phyloP scores from a whole-genome alignment of 768 basidiomycete species.

The Kwoniella newhampshirensis region DNA sequence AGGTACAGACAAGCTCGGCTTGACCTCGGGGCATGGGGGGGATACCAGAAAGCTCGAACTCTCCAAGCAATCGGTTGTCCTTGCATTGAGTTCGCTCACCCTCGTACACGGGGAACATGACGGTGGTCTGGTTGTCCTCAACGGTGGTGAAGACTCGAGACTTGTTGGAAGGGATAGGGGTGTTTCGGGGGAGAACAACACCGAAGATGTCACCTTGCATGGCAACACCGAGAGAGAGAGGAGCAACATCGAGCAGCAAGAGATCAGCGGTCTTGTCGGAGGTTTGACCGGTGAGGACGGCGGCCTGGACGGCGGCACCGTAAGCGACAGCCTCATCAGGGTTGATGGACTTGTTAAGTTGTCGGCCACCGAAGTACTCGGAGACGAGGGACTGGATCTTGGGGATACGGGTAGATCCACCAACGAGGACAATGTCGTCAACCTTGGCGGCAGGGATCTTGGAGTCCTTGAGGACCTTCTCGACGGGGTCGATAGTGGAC shows the following conservation, averaged over 20 bases:
- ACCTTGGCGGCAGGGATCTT: conserved; percentile 94
- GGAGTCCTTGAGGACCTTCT: conserved; percentile 97
- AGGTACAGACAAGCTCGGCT: conserved; percentile 98
- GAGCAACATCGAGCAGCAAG: conserved; percentile 96
- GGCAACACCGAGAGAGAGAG: conserved; percentile 97
- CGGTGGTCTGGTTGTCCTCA: conserved; percentile 99
- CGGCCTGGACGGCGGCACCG: conserved; percentile 99
- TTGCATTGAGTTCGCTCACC: conserved; percentile 99
- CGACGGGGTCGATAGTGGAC: conserved; percentile 95
- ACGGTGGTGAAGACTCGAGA: conserved; percentile 98
- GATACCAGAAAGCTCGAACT: conserved; percentile 98
- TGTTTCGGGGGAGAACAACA: conserved; percentile 98
- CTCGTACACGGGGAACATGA: conserved; percentile 99
- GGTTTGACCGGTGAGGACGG: conserved; percentile 96
- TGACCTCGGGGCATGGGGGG: conserved; percentile 99
- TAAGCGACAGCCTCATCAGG: conserved; percentile 99
- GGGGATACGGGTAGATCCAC: conserved; percentile 99
- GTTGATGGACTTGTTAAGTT: conserved; percentile 99
- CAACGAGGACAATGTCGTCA: conserved; percentile 98
- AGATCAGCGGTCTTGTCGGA: conserved; percentile 99
- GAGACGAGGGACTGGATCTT: conserved; percentile 98
- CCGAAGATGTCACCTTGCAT: conserved; percentile 99
- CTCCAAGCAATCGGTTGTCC: conserved; percentile 97
- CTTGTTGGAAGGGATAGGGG: conserved; percentile 99
- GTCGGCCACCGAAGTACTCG: conserved; percentile 96